phyloP scores from a whole-genome alignment of 2,329 filamentous ascomycete genomes.

The Macrophomina pseudophaseolina region DNA sequence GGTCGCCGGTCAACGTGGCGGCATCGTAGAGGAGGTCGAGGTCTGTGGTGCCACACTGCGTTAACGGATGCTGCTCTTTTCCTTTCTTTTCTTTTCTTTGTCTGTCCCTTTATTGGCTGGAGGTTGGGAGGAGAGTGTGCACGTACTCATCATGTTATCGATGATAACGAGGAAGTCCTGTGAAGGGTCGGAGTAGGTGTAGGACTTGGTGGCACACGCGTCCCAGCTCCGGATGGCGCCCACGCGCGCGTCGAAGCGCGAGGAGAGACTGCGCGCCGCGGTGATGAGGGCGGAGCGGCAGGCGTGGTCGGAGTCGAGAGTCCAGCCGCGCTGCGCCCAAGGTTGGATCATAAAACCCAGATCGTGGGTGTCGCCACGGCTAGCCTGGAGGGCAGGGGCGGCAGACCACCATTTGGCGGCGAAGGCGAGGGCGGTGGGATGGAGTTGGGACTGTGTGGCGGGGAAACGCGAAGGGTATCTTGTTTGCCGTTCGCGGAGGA shows the following conservation, averaged over 20 bases:
- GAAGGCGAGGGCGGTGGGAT: constrained; percentile 29
- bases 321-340: constrained; percentile 47
- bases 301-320: constrained; percentile 44
- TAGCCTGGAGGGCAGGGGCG: constrained; percentile 44
- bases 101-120: background rate
- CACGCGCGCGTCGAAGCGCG: constrained; percentile 43
- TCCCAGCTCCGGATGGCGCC: constrained; percentile 53
- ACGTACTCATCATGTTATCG: constrained; percentile 35
- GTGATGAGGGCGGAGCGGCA: constrained; percentile 43
- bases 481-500: constrained; percentile 45
- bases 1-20: constrained; percentile 40
- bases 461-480: constrained; percentile 33
- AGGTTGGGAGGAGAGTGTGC: constrained; percentile 25
- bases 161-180: constrained; percentile 51
- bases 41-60: constrained; percentile 37
- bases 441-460: constrained; percentile 23
- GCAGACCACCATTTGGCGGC: constrained; percentile 52
- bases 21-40: constrained; percentile 52
- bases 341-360: constrained; percentile 53
- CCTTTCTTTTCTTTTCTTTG: constrained; percentile 28
- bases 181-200: constrained; percentile 43
- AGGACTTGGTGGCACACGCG: constrained; percentile 47
- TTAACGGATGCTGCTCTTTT: constrained; percentile 35
- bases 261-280: constrained; percentile 45
- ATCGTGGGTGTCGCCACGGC: constrained; percentile 47